Base-by-base conservation (phyloP, 805 yeast genomes). In the Wickerhamiella lipophila region DNA sequence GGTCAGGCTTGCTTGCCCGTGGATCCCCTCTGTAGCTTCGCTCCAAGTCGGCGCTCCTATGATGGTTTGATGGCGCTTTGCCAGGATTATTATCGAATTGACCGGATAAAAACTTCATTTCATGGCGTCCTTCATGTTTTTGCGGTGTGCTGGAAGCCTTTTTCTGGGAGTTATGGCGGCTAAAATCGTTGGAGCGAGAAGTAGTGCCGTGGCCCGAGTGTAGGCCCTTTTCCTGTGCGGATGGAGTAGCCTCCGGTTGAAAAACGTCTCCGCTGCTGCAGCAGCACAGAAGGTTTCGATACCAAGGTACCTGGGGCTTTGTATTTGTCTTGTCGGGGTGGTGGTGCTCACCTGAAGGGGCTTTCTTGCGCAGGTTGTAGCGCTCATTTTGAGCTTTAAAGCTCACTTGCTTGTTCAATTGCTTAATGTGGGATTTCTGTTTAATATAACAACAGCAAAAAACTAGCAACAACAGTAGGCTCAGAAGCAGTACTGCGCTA, bases 401-500 rank as follows among this genome's bases (percentile, higher is more conserved):
- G 21, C 21, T 25, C 19, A 25, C 30, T 40, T 40, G 43, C 9
- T 40, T 15, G 30, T 40, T 40, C 30, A 40, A 23, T 23, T 25
- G 43, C 12, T 13, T 30, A 23, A 40, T 40, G 30, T 23, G 43
- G 29, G 43, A 21, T 40, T 15, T 40, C 21, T 16, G 50, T 22
- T 7, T 51, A 26, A 26, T 38, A n/a, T 7, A 52, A 46, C 30
- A 47, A 39, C 21, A 54, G 42, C 22, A 49, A 36, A 25, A 12
- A 1, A 34, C 26, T 13, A 53, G 21, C 8, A 54, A 21, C 2
- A 49, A 34, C 38, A 34, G 26, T 7, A 57, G 29, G 6, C 54
- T 41, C 8, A 49, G 27, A 15, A 57, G 39, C 2, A 50, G 42
- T 4, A 56, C 51, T 3, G 48, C 52, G n/a, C 60, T 58, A 4